These are phyloP conservation scores for Globisporangium paroecandrum DNA, from an alignment of 352 stramenopile genomes.

Conservation along the genomic window DNA sequence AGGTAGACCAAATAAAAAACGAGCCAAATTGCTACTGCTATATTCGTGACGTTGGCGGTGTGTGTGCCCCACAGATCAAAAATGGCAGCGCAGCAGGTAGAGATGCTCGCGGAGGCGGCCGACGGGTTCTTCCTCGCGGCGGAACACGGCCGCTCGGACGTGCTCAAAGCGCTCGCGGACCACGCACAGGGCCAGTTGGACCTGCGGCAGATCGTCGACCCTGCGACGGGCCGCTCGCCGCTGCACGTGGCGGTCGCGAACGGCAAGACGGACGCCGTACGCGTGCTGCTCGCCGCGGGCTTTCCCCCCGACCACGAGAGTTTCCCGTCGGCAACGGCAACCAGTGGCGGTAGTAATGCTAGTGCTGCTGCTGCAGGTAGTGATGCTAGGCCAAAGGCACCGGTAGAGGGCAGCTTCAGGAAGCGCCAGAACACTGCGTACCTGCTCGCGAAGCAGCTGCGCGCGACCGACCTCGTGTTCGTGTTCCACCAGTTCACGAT, in stretches of 20 bases:
- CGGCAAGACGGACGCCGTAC: constrained; percentile 74
- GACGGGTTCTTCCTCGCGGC: constrained; percentile 84
- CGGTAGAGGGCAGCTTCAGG: background rate
- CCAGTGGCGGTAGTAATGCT: background rate
- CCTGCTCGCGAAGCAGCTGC: constrained; percentile 52
- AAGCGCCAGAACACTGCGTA: constrained; percentile 51
- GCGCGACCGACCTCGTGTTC: constrained; percentile 58
- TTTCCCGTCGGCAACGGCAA: background rate
- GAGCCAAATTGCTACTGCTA: background rate
- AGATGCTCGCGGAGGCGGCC: constrained; percentile 61
- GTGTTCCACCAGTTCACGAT: constrained; percentile 88
- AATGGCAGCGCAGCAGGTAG: background rate
- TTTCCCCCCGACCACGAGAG: constrained; percentile 66
- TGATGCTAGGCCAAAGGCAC: background rate
- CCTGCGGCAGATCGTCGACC: constrained; percentile 54
- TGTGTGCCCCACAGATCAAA: background rate
- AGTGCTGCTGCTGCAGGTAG: background rate
- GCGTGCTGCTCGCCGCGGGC: constrained; percentile 69
- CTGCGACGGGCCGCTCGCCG: constrained; percentile 56
- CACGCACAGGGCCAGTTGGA: constrained; percentile 51
- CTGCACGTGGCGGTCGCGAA: constrained; percentile 72
- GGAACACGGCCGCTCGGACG: constrained; percentile 76
- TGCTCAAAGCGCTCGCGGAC: constrained; percentile 81
- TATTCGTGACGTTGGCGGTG: background rate
- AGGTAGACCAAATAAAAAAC: background rate